These are phyloP conservation scores for Ophiostoma novo-ulmi DNA, from an alignment of 2,329 filamentous ascomycete species.

Conservation along the genomic window DNA sequence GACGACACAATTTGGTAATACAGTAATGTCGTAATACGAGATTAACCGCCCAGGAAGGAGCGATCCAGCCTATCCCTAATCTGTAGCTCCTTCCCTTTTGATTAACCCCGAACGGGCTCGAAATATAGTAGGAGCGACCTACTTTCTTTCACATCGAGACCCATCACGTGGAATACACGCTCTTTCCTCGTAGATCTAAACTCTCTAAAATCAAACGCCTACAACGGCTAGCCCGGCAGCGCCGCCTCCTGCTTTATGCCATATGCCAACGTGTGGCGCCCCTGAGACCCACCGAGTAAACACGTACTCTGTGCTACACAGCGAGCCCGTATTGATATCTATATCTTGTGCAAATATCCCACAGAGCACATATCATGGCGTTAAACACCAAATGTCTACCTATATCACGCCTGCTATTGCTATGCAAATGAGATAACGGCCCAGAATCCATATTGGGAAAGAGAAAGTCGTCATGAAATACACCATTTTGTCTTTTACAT, in stretches of 20 bases:
- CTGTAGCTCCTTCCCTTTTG: constrained; percentile 5
- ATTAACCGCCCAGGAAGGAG: not conserved
- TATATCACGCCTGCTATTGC: constrained; percentile 1
- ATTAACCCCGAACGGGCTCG: not conserved
- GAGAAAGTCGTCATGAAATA: not conserved
- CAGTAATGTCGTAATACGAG: not conserved
- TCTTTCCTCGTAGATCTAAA: not conserved
- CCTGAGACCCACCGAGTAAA: not conserved
- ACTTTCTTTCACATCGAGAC: not conserved
- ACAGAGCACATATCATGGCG: not conserved
- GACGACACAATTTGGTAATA: not conserved
- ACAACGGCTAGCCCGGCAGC: constrained; percentile 3
- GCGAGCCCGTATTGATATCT: too few relatives aligned
- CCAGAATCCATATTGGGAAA: not conserved
- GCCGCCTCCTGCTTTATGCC: constrained; percentile 4
- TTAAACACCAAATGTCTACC: not conserved
- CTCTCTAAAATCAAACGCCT: not conserved
- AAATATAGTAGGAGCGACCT: not conserved
- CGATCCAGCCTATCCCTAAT: not conserved
- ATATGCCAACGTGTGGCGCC: not conserved
- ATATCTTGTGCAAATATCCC: not conserved
- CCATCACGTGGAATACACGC: not conserved
- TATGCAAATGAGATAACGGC: not conserved
- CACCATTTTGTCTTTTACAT: not conserved
- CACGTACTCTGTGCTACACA: not conserved